Evolutionary conservation across 257 asterid species (phyloP), one percentile per base, ranked within the genome.

Genomic region (Vinca minor): DNA sequence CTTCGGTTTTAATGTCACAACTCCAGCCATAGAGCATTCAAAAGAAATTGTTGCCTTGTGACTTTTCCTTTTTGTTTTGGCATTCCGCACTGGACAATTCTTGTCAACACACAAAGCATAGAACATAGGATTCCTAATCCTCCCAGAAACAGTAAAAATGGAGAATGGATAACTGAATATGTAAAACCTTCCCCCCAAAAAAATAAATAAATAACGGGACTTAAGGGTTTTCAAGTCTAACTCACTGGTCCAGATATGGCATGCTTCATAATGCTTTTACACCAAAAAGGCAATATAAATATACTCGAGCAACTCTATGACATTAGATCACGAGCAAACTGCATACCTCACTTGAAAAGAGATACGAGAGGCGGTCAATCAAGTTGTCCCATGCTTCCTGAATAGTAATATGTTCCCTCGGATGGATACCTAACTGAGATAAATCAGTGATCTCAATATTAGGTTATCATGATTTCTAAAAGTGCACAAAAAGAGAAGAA

Each of bases 341-440:
- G 54, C 69, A 76, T 78, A 92, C 98, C 95, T 92, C 95, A 72
- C 76, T 74, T 66, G 95, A 75, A 78, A 92, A 89, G 18, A 85
- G 73, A 69, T 70, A 77, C 55, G 87, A 74, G 47, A 92, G 73
- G 70, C 95, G 96, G 65, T 49, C 71, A 23, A 79, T 74, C 82
- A 92, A 78, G 62, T 85, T 84, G 65, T 81, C 78, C 94, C 88
- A 80, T 47, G 96, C 95, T 81, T 92, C 91, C 78, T 84, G 71
- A 38, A 66, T 71, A 29, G 88, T 78, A 72, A 87, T 78, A 72
- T 76, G 78, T 79, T 85, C 94, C 60, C 69, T 80, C 73, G 55
- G 85, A 55, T 62, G 74, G 71, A 92, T 86, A 62, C 91, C 91
- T 59, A 92, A 77, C 98, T 92, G 91, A 74, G 69, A 57, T n/a